A percentile compares a stretch with the other conserved stretches of the same genome.
phyloP scores from a whole-genome alignment of 352 stramenopile genomes.

The Pythium aquatile region DNA sequence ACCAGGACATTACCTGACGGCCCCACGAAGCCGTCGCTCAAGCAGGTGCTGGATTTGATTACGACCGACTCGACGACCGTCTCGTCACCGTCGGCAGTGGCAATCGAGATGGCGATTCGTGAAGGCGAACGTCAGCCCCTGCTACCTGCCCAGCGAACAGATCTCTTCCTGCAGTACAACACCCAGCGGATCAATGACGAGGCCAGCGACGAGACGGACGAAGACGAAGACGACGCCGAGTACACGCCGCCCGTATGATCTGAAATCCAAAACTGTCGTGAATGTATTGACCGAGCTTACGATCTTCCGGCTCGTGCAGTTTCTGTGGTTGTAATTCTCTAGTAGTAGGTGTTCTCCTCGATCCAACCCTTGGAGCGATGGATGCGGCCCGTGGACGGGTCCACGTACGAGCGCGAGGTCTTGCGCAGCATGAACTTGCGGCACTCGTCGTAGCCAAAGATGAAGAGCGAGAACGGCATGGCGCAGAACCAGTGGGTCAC shows the following conservation, averaged over 20 bases:
- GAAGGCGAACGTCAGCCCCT: constrained; percentile 16
- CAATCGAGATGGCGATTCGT: not conserved
- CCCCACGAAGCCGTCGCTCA: constrained; percentile 18
- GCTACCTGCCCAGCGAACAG: constrained; percentile 37
- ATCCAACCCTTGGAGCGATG: constrained; percentile 62
- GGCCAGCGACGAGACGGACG: constrained; percentile 24
- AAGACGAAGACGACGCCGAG: constrained; percentile 17
- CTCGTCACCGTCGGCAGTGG: not conserved
- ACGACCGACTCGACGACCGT: constrained; percentile 5
- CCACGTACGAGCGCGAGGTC: constrained; percentile 57
- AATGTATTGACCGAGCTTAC: not conserved
- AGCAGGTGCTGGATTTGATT: constrained; percentile 23
- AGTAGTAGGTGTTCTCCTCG: constrained; percentile 84
- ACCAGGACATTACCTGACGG: not conserved
- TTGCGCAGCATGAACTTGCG: constrained; percentile 84
- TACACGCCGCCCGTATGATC: not conserved
- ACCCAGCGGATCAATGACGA: constrained; percentile 2
- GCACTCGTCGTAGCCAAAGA: constrained; percentile 86
- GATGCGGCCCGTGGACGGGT: constrained; percentile 54
- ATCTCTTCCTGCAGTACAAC: constrained; percentile 18
- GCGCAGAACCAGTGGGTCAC: constrained; percentile 83
- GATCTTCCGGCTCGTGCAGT: not conserved
- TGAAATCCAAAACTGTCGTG: constrained; percentile 3
- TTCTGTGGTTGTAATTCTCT: constrained; percentile 15
- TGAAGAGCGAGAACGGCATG: constrained; percentile 81